These are phyloP conservation scores for Tetrapisispora iriomotensis DNA, from an alignment of 805 yeast species.

Conservation along the genomic window DNA sequence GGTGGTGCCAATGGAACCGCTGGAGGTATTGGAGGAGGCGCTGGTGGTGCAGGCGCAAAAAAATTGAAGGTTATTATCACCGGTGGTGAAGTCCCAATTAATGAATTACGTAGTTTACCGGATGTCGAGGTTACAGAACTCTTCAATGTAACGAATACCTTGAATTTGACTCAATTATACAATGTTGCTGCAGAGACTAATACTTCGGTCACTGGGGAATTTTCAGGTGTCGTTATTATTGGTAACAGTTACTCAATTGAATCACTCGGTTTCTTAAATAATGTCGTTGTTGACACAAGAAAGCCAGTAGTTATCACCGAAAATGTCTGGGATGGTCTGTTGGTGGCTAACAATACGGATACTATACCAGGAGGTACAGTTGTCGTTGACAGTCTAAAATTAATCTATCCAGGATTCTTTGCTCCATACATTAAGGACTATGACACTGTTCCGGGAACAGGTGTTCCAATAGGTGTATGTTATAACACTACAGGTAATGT, in stretches of 20 bases:
- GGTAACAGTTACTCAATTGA: slow-evolving; percentile 18
- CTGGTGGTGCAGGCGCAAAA: neutral
- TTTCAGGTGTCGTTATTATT: slow-evolving; percentile 20
- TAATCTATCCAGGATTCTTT: slow-evolving; percentile 23
- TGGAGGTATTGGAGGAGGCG: neutral
- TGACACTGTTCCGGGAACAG: slow-evolving; percentile 8
- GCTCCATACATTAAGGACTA: slow-evolving; percentile 21
- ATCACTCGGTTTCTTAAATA: slow-evolving; percentile 20
- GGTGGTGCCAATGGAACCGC: slow-evolving; percentile 5
- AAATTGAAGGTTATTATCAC: slow-evolving; percentile 13
- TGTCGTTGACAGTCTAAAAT: slow-evolving; percentile 12
- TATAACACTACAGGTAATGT: slow-evolving; percentile 6
- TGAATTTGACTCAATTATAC: slow-evolving; percentile 21
- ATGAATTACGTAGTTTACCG: slow-evolving; percentile 6
- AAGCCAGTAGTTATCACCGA: slow-evolving; percentile 20
- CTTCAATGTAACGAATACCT: slow-evolving; percentile 15
- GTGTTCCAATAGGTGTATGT: slow-evolving; percentile 23
- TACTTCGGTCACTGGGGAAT: slow-evolving; percentile 7
- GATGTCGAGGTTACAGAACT: slow-evolving; percentile 7
- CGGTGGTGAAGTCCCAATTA: slow-evolving; percentile 13
- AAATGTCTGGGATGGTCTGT: slow-evolving; percentile 16
- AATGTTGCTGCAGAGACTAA: slow-evolving; percentile 10
- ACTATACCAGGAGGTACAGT: slow-evolving; percentile 17
- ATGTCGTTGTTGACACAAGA: slow-evolving; percentile 13
- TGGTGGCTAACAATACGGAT: slow-evolving; percentile 11